Conservation (phyloP, 1,139 yeast species). For the Saccharomyces pastorianus region DNA sequence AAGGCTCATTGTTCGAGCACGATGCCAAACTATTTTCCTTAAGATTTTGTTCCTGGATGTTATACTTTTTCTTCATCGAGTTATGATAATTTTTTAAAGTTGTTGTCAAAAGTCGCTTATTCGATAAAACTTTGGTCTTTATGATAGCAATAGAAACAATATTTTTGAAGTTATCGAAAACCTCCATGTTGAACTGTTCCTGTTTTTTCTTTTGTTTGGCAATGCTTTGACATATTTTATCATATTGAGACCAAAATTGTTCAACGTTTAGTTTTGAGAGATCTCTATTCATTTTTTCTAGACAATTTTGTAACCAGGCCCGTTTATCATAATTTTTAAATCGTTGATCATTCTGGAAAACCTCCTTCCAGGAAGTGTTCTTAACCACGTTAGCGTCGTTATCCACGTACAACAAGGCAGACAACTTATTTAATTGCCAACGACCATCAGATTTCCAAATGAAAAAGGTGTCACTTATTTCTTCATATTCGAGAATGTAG, state of each 20-base stretch:
- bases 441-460: conserved; percentile 25
- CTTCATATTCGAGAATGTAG: conserved; percentile 24
- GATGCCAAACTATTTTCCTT: neutral
- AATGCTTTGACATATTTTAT: conserved; percentile 7
- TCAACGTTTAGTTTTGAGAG: conserved; percentile 15
- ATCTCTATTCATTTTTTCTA: conserved; percentile 17
- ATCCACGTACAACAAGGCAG: conserved; percentile 15
- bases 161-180: conserved; percentile 12
- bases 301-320: conserved; percentile 6
- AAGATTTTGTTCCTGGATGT: neutral
- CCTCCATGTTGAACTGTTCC: conserved; percentile 2
- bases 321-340: conserved; percentile 8
- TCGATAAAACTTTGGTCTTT: conserved; percentile 15
- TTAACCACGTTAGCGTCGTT: conserved; percentile 1
- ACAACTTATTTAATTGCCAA: conserved; percentile 21
- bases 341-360: conserved; percentile 5
- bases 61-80: conserved; percentile 7
- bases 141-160: conserved; percentile 19
- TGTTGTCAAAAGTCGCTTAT: conserved; percentile 12
- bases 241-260: conserved; percentile 16
- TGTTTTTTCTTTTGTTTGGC: conserved; percentile 4
- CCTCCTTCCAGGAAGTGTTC: conserved; percentile 4
- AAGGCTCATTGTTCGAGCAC: neutral
- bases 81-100: conserved; percentile 13
- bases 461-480: conserved; percentile 13